Evolutionary conservation across 2,329 filamentous ascomycete genomes (phyloP), one percentile per base, ranked within the genome.

Genomic region (Colletotrichum sp.): DNA sequence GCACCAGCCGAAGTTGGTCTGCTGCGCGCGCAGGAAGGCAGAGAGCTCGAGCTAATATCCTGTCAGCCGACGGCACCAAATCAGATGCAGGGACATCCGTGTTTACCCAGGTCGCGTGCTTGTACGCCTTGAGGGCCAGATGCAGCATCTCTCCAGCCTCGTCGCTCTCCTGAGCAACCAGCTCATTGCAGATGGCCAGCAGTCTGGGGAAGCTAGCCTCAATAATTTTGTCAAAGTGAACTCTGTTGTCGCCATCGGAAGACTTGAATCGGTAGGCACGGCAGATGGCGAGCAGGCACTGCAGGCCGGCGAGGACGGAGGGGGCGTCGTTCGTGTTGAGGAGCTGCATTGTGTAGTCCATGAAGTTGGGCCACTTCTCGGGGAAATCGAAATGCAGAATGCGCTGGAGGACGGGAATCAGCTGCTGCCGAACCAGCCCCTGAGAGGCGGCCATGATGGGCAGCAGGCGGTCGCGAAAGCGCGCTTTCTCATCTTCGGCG

Each of bases 141-240:
- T 97, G 94, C 78, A 99, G 88, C 94, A 99, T 98, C 86, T 98
- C 97, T 73, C 95, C 96, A 21, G 96, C 97, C 85, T 99, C 97
- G 78, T 97, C 88, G 82, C 95, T 98, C 81, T 94, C 94, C 86
- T 98, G 96, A 78, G 95, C 93, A 59, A 98, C 93, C 79, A 98
- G 87, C 83, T 94, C 93, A 81, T 95, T 95, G 78, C 96, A 97
- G 80, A 99, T 97, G 76, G 90, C 89, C 78, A 98, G 87, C 76
- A 98, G 88, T 76, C 95, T 92, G 24, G 97, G 95, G 85, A 99
- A 99, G 73, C 95, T 95, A 74, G 93, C 91, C 83, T 95, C 94
- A 75, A 98, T 94, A 78, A 99, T 98, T 84, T 95, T 95, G 84
- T 98, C 96, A 80, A 99, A 97, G 81, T 98, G 95, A 64, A 90